Base-by-base conservation (phyloP, 2,329 filamentous ascomycete genomes). In the Fusarium fracticaudum region DNA sequence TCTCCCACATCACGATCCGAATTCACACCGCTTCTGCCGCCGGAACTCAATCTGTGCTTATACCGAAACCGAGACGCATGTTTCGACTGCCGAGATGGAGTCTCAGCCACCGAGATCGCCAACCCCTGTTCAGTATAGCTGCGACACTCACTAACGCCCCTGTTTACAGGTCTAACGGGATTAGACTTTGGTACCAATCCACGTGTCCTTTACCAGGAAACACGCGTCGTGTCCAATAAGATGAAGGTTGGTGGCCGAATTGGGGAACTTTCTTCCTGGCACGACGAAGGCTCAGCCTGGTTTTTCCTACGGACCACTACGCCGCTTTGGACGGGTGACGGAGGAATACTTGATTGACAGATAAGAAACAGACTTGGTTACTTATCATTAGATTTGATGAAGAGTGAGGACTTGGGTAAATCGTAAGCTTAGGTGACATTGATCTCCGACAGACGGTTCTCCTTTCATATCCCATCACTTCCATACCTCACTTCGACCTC, bases 141-240 rank as follows among this genome's bases (percentile, higher is more conserved):
- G 31, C 31, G 31, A 12, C 11, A 12, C 31, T 31, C 31, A 31
- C 31, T 31, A 12, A 20, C 44, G 17, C 43, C 15, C n/a, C 24
- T 11, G 14, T 24, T 20, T 14, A 12, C 9, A 29, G 14, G 5
- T 17, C 9, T 1, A n/a, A 8, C 6, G 1, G 10, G 10, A 50
- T 17, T 33, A 50, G 29, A 50, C 22, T 33, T 33, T 6, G 22
- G 10, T 50, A 50, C 29, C 2, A 2, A 8, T 33, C 29, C 47
- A 50, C 29, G 47, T 50, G 29, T 50, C 9, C 20, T 33, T 20
- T 5, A 5, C 8, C 17, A 8, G 3, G 24, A 26, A 43, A 18
- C 17, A 26, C 5, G 40, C 5, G 41, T 43, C 31, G 11, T 12
- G 12, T 11, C 41, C 41, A 44, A 24, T 44, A 5, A 8, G 5